Conservation (phyloP, 2,329 filamentous ascomycete species). For the Hypoxylon sp. region DNA sequence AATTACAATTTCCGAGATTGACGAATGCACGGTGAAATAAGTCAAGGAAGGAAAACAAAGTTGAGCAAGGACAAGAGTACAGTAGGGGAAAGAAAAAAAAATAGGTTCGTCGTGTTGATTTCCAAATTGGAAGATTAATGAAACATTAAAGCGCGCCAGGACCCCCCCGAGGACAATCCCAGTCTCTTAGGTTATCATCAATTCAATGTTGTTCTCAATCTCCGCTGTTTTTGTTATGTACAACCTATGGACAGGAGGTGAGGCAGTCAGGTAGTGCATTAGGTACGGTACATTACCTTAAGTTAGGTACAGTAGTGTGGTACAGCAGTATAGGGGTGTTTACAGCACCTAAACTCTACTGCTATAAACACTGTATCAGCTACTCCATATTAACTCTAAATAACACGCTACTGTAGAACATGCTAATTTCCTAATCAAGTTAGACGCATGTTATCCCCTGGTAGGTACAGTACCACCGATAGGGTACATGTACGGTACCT, state of each 20-base stretch:
- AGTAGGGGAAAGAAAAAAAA: constrained; percentile 21
- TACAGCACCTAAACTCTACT: constrained; percentile 14
- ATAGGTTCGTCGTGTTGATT: constrained; percentile 39
- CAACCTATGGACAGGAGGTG: neutral
- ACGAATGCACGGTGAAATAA: constrained; percentile 35
- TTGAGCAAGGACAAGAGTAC: constrained; percentile 17
- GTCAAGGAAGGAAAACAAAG: constrained; percentile 18
- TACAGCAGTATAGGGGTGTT: neutral
- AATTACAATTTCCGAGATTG: constrained; percentile 42
- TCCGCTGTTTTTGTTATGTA: constrained; percentile 23
- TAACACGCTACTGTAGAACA: constrained; percentile 9
- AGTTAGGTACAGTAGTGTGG: too few relatives aligned
- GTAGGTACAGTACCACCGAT: neutral
- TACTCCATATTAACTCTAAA: constrained; percentile 3
- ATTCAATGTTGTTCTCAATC: constrained; percentile 44
- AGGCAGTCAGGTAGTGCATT: neutral
- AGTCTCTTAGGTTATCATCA: constrained; percentile 20
- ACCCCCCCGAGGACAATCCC: constrained; percentile 12
- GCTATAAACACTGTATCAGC: constrained; percentile 9
- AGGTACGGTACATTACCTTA: too few relatives aligned
- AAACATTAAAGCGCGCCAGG: constrained; percentile 42
- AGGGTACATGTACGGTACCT: too few relatives aligned
- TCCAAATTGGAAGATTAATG: constrained; percentile 44
- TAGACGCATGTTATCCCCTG: constrained; percentile 26
- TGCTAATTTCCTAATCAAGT: constrained; percentile 22